Base-by-base conservation (phyloP, 495 filamentous ascomycete species). In the Stereocaulon alpinum region DNA sequence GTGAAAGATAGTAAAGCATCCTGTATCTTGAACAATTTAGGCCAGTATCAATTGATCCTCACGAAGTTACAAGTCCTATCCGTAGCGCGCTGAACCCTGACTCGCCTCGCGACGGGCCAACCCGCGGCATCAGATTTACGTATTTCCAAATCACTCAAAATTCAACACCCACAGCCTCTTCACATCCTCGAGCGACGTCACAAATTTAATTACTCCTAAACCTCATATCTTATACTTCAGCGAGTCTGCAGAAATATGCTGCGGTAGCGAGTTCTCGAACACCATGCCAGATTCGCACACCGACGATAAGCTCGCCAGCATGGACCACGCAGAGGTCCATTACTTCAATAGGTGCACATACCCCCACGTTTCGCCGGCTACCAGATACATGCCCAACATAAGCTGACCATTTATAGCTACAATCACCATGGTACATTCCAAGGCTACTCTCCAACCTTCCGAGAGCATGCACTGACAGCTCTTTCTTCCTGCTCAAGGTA, bases 291-390 rank as follows among this genome's bases (percentile, higher is more conserved):
- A 50, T 18, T 37, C 50, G 15, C 42, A 49, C 9, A 44, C 61
- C 12, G 59, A 62, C 50, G 77, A 81, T 63, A 72, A 71, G 62
- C 74, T 80, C 71, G 77, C 76, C 17, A 76, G 78, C 64, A 82
- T 89, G 78, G 85, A 86, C 65, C 89, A 95, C 72, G 86, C 89
- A 61, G 91, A 96, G 76, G 86, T 89, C 67, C 91, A 94, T 72
- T 96, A 96, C 76, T 96, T 96, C 79, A 96, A 94, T 71, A 93
- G 89, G 89, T 90, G 73, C 66, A 69, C 54, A 59, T n/a, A 6
- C 58, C 48, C 42, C 24, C n/a, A 47, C 30, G 57, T 58, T 22
- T 62, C 48, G 50, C 43, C 34, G 34, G 34, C 12, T 37, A 0
- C 7, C 34, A 59, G 59, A 64, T 34, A 52, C 30, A 52, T 7